Evolutionary conservation across 345 rosid genomes (phyloP).

Genomic region (Dimocarpus longan): DNA sequence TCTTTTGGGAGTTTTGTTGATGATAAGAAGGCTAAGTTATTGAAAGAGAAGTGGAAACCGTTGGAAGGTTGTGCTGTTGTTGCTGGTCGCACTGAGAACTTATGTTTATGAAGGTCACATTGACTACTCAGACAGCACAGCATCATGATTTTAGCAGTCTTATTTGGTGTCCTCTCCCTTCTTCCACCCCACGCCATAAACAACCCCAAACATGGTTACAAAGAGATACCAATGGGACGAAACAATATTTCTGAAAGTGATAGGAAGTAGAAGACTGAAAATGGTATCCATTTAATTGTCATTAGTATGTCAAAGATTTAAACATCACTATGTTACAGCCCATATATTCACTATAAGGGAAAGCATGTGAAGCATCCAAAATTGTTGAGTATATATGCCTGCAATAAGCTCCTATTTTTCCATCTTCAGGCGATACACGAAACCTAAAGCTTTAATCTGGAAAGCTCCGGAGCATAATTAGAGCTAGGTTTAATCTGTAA

Average conservation of each 20-base stretch:
- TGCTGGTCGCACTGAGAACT: no score
- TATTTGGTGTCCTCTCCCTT: neutral
- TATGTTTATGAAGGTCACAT: slow-evolving; percentile 7
- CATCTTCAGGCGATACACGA: slow-evolving; percentile 69
- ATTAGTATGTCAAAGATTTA: no score
- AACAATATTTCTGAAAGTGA: neutral
- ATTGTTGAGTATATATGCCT: slow-evolving; percentile 28
- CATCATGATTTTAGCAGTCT: neutral
- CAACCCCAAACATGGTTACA: neutral
- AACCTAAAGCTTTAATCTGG: slow-evolving; percentile 89
- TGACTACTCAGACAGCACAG: neutral
- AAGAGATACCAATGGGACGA: neutral
- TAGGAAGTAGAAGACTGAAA: neutral
- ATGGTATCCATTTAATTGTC: neutral
- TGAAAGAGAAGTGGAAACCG: no score
- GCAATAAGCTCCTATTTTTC: slow-evolving; percentile 85
- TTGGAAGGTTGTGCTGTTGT: no score
- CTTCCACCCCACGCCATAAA: neutral
- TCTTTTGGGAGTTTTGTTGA: no score
- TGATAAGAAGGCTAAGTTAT: no score
- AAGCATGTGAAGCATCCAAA: neutral
- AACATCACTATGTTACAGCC: neutral
- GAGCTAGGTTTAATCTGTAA: slow-evolving; percentile 69
- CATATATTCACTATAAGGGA: neutral
- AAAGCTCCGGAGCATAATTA: slow-evolving; percentile 66